Conservation (phyloP, 345 rosid genomes). For the Mercurialis annua region DNA sequence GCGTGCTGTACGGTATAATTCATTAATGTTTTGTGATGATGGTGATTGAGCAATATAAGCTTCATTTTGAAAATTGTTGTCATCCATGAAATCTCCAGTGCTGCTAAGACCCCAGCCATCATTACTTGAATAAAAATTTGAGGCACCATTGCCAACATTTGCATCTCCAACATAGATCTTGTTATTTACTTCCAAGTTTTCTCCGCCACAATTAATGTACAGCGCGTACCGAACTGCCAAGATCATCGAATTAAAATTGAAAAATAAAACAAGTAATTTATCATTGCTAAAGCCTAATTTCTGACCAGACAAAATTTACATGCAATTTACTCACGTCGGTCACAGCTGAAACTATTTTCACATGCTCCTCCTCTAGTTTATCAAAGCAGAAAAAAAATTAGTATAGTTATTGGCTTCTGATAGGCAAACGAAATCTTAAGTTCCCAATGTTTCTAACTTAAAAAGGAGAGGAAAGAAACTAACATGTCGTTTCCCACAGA, state of each 20-base stretch:
- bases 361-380: constrained; percentile 34
- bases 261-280: no score
- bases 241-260: background rate
- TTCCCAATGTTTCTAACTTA: background rate
- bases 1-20: constrained; percentile 22
- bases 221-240: constrained; percentile 21
- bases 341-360: constrained; percentile 34
- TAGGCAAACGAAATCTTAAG: background rate
- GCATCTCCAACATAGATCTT: constrained; percentile 20
- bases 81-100: constrained; percentile 29
- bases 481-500: constrained; percentile 31
- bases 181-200: constrained; percentile 1
- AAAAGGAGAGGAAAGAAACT: constrained; percentile 14
- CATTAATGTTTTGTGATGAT: background rate
- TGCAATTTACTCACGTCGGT: constrained; percentile 34
- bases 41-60: background rate
- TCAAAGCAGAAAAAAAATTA: background rate
- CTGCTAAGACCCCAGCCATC: constrained; percentile 25
- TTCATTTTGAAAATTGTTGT: background rate
- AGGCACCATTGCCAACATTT: constrained; percentile 13
- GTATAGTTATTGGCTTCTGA: no score
- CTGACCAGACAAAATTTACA: background rate
- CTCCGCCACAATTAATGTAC: constrained; percentile 22
- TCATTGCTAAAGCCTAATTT: background rate
- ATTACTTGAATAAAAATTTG: constrained; percentile 5